These are phyloP conservation scores for Pichia gijzeniarum DNA, from an alignment of 805 yeast genomes.

Conservation along the genomic window DNA sequence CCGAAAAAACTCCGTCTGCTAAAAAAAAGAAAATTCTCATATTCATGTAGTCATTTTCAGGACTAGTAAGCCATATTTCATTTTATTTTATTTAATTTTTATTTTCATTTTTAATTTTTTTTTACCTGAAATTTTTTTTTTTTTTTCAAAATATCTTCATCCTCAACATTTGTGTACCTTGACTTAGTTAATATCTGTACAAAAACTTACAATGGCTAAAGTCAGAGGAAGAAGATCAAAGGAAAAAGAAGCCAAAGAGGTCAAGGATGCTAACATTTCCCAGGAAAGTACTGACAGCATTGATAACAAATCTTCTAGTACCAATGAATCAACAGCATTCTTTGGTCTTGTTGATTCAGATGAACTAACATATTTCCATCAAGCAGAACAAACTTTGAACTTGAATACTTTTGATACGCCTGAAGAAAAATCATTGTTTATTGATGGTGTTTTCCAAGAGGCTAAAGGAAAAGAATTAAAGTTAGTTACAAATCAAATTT, in stretches of 20 bases:
- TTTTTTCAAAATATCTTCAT: neutral
- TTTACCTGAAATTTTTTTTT: neutral
- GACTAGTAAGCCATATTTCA: constrained; percentile 1
- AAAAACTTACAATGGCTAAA: constrained; percentile 26
- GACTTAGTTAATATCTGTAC: no score
- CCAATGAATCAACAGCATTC: constrained; percentile 42
- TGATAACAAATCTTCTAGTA: no score
- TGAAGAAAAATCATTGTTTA: constrained; percentile 70
- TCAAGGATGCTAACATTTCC: constrained; percentile 3
- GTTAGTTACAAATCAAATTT: constrained; percentile 87
- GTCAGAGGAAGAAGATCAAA: constrained; percentile 31
- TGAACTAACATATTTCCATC: constrained; percentile 87
- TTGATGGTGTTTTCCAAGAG: constrained; percentile 76
- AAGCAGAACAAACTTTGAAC: constrained; percentile 81
- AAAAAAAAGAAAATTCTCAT: neutral
- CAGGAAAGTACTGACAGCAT: neutral
- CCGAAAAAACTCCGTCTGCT: no score
- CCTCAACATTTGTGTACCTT: no score
- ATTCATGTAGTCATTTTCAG: no score
- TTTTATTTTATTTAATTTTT: neutral
- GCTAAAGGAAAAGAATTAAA: constrained; percentile 85
- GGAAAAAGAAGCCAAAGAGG: constrained; percentile 14
- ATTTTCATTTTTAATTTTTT: neutral
- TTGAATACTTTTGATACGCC: constrained; percentile 67
- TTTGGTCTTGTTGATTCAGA: constrained; percentile 81